Percentiles rank a stretch among this genome's conserved stretches.
Evolutionary conservation across 805 yeast genomes (phyloP).

Genomic region (Saccharomycopsis microspora): DNA sequence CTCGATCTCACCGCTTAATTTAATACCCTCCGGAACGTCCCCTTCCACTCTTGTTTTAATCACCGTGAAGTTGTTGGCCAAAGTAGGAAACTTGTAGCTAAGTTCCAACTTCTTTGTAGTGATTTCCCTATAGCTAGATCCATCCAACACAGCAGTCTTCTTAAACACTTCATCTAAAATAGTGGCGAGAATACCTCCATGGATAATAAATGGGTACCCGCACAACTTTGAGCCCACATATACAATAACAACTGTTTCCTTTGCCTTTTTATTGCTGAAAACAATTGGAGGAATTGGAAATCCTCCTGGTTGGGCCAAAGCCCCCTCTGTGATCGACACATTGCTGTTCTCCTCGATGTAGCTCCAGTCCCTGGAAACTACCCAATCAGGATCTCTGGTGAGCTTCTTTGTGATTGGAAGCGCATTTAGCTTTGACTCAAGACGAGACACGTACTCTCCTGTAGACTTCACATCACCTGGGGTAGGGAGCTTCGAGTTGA

Average conservation of each 20-base stretch:
- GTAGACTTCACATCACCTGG: slow-evolving; percentile 21
- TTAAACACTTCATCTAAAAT: slow-evolving; percentile 68
- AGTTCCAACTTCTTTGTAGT: slow-evolving; percentile 27
- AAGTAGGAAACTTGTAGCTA: slow-evolving; percentile 58
- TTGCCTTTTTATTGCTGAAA: slow-evolving; percentile 33
- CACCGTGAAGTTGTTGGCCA: slow-evolving; percentile 67
- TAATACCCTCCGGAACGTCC: slow-evolving; percentile 22
- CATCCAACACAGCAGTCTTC: slow-evolving; percentile 33
- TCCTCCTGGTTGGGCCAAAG: slow-evolving; percentile 67
- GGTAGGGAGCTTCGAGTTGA: slow-evolving; percentile 18
- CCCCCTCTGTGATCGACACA: slow-evolving; percentile 7
- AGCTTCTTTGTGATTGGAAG: slow-evolving; percentile 43
- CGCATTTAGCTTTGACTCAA: slow-evolving; percentile 37
- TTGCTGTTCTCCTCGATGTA: slow-evolving; percentile 22
- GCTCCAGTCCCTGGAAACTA: slow-evolving; percentile 28
- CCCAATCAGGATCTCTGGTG: slow-evolving; percentile 23
- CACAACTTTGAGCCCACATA: slow-evolving; percentile 71
- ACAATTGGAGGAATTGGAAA: slow-evolving; percentile 63
- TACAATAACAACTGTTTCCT: slow-evolving; percentile 53
- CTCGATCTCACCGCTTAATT: slow-evolving; percentile 42
- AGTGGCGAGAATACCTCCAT: slow-evolving; percentile 82
- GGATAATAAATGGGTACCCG: slow-evolving; percentile 81
- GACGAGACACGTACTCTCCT: slow-evolving; percentile 19
- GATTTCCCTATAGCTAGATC: slow-evolving; percentile 18
- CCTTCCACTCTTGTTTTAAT: slow-evolving; percentile 38